Evolutionary conservation across 1,139 yeast species (phyloP), one percentile per base, ranked within the genome.

Genomic region (Starmera stellimalicola): DNA sequence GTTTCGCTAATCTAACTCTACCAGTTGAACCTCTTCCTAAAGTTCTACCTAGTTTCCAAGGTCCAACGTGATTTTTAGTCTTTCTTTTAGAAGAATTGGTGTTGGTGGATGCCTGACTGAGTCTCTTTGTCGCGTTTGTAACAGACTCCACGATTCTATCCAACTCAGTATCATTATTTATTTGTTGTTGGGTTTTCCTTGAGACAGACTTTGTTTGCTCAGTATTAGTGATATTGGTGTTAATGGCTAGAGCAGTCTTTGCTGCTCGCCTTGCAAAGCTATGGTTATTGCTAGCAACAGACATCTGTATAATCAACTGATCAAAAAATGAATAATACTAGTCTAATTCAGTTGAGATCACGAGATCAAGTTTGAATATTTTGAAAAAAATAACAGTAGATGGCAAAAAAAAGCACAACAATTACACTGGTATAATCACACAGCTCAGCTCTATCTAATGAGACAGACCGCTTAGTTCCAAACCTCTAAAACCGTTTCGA

Each of bases 21-120:
- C 98, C 97, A 2, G 95, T 84, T 18, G 94, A 80, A 9, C 99
- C 99, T 40, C 94, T 71, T 17, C 99, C 99, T 31, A 91, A 63
- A 3, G 98, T 88, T 44, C 93, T 70, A 11, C 98, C 98, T 24
- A 91, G 63, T 54, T 84, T 80, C 99, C 99, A 91, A 3, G 98
- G 97, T 1, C 99, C 99, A 32, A 85, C 81, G 41, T 76, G 77
- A 56, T 80, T 73, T 55, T 79, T 74, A 37, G 82, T 62, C 55
- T 75, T 68, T 40, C 65, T 72, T 61, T 60, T 66, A 34, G 63
- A 57, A 3, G 63, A 52, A 35, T 51, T 50, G n/a, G 69, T 55
- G 29, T 57, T 54, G 10, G 79, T 74, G 20, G 84, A 77, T 19
- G 72, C 70, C 51, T 75, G 82, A 11, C 82, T 73, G 31, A 77